A percentile compares a stretch with the other conserved stretches of the same genome.
Conservation (phyloP, 2,329 filamentous ascomycete species). For the Ceratocystis lukuohia region DNA sequence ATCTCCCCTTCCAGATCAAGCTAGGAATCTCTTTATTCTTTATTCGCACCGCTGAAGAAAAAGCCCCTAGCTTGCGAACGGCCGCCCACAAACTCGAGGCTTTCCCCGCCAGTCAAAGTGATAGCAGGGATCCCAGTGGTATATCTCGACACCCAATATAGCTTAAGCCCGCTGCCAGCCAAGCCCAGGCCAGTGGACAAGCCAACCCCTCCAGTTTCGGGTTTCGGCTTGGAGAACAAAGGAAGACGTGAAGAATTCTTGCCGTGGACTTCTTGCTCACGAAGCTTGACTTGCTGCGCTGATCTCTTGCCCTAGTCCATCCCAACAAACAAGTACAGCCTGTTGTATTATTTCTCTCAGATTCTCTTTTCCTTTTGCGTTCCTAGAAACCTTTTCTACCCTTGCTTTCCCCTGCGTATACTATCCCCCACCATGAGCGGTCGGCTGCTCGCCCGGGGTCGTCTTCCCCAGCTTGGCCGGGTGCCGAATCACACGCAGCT, state of each 20-base stretch:
- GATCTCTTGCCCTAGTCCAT: too few species aligned
- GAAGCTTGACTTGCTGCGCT: background rate
- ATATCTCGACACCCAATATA: conserved; percentile 9
- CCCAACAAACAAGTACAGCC: too few species aligned
- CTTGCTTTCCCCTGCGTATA: background rate
- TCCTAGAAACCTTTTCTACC: background rate
- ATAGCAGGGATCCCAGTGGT: background rate
- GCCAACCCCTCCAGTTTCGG: conserved; percentile 6
- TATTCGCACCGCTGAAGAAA: background rate
- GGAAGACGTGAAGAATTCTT: background rate
- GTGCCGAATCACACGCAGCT: conserved; percentile 14
- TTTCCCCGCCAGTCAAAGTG: conserved; percentile 5
- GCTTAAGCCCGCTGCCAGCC: conserved; percentile 1
- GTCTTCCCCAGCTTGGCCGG: conserved; percentile 16
- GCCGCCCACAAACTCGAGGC: background rate
- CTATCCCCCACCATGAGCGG: conserved; percentile 17
- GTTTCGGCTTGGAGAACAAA: background rate
- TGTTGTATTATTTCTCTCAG: background rate
- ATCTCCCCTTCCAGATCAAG: background rate
- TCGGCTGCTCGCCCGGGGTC: conserved; percentile 19
- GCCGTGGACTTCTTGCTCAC: background rate
- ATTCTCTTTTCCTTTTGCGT: background rate
- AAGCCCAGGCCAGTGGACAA: background rate
- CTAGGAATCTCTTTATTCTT: background rate
- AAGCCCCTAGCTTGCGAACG: conserved; percentile 1